Conservation (phyloP, 192 early-diverging fungal genomes). For the Coemansia sp. region DNA sequence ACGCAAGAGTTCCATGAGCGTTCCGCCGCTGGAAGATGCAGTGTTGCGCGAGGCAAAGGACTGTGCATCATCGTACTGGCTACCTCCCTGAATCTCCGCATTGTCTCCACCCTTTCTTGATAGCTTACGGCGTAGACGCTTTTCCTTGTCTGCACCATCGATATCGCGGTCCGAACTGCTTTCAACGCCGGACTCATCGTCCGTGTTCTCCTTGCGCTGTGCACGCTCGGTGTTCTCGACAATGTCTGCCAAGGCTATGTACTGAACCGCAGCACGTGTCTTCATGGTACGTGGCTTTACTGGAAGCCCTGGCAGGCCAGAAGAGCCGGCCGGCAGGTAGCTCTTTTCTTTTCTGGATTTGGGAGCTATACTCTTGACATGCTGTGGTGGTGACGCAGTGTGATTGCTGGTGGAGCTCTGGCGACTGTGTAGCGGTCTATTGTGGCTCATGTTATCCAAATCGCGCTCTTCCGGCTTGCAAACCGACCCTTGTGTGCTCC, state of each 20-base stretch:
- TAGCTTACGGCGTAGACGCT: neutral
- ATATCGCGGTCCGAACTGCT: slow-evolving; percentile 5
- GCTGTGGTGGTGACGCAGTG: neutral
- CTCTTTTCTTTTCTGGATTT: slow-evolving; percentile 11
- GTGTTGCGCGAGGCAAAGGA: slow-evolving; percentile 30
- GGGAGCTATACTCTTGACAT: neutral
- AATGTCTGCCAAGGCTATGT: slow-evolving; percentile 40
- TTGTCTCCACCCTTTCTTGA: slow-evolving; percentile 4
- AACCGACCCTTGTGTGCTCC: neutral
- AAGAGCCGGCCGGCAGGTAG: slow-evolving; percentile 36
- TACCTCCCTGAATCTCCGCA: neutral
- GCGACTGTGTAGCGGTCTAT: slow-evolving; percentile 8
- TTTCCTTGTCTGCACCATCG: neutral
- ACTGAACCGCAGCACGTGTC: slow-evolving; percentile 42
- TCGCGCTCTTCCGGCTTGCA: slow-evolving; percentile 1
- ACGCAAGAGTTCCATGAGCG: slow-evolving; percentile 39
- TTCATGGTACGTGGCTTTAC: slow-evolving; percentile 16
- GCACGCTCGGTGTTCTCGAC: slow-evolving; percentile 33
- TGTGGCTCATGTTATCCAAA: slow-evolving; percentile 5
- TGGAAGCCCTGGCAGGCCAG: slow-evolving; percentile 27
- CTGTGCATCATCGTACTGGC: slow-evolving; percentile 13
- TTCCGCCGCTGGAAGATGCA: slow-evolving; percentile 37
- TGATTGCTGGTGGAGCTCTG: slow-evolving; percentile 8
- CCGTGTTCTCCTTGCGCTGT: neutral
- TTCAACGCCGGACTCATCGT: neutral